Conservation (phyloP, 257 asterid genomes). For the Orobanche coerulescens region DNA sequence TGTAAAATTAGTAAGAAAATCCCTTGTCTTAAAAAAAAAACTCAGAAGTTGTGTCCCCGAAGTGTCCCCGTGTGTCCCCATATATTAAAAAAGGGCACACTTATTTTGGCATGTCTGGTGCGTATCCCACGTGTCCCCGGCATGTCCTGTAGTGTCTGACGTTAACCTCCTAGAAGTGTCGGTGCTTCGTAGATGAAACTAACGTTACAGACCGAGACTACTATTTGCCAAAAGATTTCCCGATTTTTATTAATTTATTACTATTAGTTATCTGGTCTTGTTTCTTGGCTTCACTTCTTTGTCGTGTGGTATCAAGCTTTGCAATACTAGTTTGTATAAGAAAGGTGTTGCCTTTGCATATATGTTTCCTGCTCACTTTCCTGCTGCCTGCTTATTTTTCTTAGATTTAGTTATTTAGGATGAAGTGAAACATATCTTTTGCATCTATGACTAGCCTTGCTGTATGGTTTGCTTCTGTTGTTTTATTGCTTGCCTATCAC, state of each 20-base stretch:
- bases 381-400: background rate
- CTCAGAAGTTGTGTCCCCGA: no score
- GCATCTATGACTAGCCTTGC: background rate
- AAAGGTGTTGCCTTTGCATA: background rate
- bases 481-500: slow-evolving; percentile 3
- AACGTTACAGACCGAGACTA: background rate
- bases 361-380: background rate
- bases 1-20: no score
- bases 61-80: no score
- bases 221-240: background rate
- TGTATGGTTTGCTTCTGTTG: background rate
- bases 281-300: background rate
- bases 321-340: background rate
- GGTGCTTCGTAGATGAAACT: no score
- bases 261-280: background rate
- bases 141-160: no score
- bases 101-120: no score
- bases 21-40: no score
- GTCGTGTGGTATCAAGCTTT: slow-evolving; percentile 9
- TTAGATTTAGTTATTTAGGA: background rate
- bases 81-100: no score
- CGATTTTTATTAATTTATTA: background rate
- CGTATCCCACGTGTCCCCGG: no score
- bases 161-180: no score
- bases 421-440: slow-evolving; percentile 2